phyloP scores from a whole-genome alignment of 306 rosid species.

The Arachis stenosperma region DNA sequence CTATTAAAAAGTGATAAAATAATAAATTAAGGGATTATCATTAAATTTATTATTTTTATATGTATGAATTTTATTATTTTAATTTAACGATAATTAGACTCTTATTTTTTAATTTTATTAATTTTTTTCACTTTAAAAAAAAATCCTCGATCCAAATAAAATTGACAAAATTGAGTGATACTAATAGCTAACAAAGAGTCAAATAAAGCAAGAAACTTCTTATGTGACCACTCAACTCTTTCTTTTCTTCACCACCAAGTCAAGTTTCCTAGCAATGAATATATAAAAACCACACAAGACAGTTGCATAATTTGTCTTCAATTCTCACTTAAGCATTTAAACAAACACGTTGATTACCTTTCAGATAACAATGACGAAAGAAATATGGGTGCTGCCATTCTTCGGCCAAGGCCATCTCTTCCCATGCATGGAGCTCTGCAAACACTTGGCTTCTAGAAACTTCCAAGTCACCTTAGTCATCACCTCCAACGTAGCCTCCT shows the following conservation, averaged over 20 bases:
- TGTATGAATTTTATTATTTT: too few relatives aligned
- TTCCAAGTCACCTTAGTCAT: slow-evolving; percentile 47
- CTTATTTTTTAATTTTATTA: too few relatives aligned
- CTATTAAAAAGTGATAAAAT: too few relatives aligned
- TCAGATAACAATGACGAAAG: slow-evolving; percentile 39
- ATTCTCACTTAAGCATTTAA: too few relatives aligned
- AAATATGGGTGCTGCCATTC: slow-evolving; percentile 60
- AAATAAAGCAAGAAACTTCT: not conserved
- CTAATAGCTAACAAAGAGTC: not conserved
- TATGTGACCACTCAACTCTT: too few relatives aligned
- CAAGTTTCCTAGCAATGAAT: not conserved
- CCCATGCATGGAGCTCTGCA: slow-evolving; percentile 69
- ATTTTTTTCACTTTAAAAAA: too few relatives aligned
- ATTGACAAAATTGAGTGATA: too few relatives aligned
- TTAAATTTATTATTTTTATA: too few relatives aligned
- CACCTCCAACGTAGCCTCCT: slow-evolving; percentile 49
- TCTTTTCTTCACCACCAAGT: not conserved
- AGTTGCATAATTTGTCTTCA: not conserved
- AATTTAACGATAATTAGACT: too few relatives aligned
- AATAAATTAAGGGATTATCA: too few relatives aligned
- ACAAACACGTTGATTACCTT: not conserved
- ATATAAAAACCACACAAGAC: not conserved
- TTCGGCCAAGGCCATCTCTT: slow-evolving; percentile 74
- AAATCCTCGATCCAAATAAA: too few relatives aligned
- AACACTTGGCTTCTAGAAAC: slow-evolving; percentile 53